Conservation (phyloP, 1,139 yeast genomes). For the Suhomyces yuchorum region DNA sequence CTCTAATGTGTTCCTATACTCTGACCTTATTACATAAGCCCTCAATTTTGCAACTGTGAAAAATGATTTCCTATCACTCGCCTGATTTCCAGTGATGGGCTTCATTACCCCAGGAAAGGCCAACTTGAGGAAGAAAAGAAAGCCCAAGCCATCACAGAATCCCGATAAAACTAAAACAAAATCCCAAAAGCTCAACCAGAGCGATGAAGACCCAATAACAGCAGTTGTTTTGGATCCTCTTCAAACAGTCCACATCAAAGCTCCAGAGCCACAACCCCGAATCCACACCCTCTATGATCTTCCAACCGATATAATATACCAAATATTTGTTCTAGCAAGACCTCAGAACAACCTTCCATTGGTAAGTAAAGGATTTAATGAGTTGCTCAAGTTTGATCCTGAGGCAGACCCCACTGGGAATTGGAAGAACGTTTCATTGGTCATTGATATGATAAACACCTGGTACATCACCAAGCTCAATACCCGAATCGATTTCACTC, state of each 20-base stretch:
- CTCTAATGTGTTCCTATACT: too few relatives aligned
- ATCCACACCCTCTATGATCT: conserved; percentile 18
- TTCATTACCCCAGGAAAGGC: conserved; percentile 33
- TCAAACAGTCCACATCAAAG: neutral
- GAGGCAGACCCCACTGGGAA: conserved; percentile 7
- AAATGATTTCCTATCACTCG: neutral
- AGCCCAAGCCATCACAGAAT: neutral
- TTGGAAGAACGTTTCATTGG: conserved; percentile 16
- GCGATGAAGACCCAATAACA: neutral
- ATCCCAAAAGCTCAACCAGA: neutral
- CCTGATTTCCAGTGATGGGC: conserved; percentile 27
- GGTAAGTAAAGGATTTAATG: conserved; percentile 27
- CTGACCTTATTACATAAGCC: conserved; percentile 1
- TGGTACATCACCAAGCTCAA: conserved; percentile 17
- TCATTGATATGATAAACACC: conserved; percentile 16
- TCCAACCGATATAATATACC: conserved; percentile 36
- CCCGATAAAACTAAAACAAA: neutral
- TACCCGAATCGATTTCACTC: conserved; percentile 15
- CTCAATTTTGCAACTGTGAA: conserved; percentile 5
- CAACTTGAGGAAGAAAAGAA: conserved; percentile 7
- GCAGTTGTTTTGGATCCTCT: neutral
- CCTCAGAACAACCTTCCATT: conserved; percentile 32
- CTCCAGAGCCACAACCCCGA: neutral
- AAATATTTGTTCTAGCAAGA: conserved; percentile 35
- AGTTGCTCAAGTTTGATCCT: conserved; percentile 23